Percentiles rank a stretch among this genome's conserved stretches.
Conservation (phyloP, 192 early-diverging fungal species). For the Coemansia sp. region DNA sequence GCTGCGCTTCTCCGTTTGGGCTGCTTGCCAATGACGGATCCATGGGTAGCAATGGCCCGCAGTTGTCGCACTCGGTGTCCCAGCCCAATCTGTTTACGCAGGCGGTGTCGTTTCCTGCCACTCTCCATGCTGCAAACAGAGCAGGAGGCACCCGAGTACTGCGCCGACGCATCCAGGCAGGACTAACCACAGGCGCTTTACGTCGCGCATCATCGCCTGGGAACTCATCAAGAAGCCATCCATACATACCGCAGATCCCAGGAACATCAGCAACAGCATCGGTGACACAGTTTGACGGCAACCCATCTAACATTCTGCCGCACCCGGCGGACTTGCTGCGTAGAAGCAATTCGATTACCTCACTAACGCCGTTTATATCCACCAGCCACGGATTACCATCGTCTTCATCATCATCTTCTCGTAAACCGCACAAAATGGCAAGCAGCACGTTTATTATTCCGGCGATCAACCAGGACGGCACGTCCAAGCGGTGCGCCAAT, state of each 20-base stretch:
- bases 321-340: background rate
- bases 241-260: constrained; percentile 19
- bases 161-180: constrained; percentile 14
- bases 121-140: background rate
- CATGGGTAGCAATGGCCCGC: background rate
- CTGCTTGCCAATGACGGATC: background rate
- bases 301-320: background rate
- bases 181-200: background rate
- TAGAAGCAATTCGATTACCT: constrained; percentile 11
- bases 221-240: constrained; percentile 15
- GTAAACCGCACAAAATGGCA: background rate
- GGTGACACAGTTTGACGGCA: background rate
- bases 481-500: constrained; percentile 57
- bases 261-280: background rate
- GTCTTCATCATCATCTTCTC: background rate
- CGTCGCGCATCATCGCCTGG: constrained; percentile 14
- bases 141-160: constrained; percentile 12
- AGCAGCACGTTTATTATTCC: constrained; percentile 27
- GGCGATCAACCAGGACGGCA: constrained; percentile 48
- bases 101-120: background rate
- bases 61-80: background rate
- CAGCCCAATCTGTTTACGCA: background rate
- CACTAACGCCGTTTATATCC: background rate
- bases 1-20: background rate
- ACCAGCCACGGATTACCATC: background rate